Evolutionary conservation across 129 eudicot species (phyloP).

Genomic region (Dittrichia graveolens): DNA sequence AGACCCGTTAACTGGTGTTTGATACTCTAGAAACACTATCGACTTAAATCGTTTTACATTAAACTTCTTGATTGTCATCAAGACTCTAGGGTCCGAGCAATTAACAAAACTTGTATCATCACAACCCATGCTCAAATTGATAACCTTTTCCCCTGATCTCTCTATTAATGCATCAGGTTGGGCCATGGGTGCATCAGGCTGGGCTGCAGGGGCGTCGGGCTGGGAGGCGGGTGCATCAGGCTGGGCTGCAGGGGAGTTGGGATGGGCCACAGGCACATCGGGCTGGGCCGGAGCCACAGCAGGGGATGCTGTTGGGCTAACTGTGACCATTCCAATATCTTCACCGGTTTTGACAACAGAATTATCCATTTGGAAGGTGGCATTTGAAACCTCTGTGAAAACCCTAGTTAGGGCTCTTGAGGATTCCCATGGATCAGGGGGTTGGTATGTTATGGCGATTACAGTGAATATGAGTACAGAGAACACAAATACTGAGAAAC

Average conservation of each 20-base stretch:
- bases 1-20: conserved; percentile 75
- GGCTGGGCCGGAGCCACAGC: background rate
- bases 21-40: conserved; percentile 74
- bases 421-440: conserved; percentile 99
- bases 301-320: conserved; percentile 31
- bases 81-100: conserved; percentile 79
- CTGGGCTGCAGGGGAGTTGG: background rate
- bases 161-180: conserved; percentile 54
- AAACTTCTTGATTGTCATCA: conserved; percentile 73
- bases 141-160: conserved; percentile 45
- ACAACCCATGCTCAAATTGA: conserved; percentile 42
- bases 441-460: conserved; percentile 88
- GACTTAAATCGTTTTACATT: conserved; percentile 73
- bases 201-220: conserved; percentile 54
- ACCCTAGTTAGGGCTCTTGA: conserved; percentile 78
- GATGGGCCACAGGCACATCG: background rate
- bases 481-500: conserved; percentile 90
- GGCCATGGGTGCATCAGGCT: conserved; percentile 57
- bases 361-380: conserved; percentile 75
- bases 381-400: conserved; percentile 77
- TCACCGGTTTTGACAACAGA: conserved; percentile 91
- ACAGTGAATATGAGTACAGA: conserved; percentile 76
- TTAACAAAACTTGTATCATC: conserved; percentile 57
- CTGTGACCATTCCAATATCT: conserved; percentile 46
- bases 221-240: conserved; percentile 60